Conservation (phyloP, 352 stramenopile species). For the Proteromonas lacertae region DNA sequence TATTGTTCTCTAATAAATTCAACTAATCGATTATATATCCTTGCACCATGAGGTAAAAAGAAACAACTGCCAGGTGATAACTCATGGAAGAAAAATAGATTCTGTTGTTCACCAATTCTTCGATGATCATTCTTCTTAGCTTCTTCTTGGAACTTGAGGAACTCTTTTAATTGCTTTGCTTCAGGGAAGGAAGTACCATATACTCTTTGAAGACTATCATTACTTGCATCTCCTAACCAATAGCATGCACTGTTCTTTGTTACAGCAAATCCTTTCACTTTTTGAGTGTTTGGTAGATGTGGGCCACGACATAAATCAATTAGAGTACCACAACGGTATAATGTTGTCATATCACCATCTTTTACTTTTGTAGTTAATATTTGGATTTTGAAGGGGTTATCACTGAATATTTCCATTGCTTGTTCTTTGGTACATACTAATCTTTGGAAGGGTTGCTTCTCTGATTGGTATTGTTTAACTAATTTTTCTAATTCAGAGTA, state of each 20-base stretch:
- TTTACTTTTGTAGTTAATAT: slow-evolving; percentile 83
- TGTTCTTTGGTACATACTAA: slow-evolving; percentile 91
- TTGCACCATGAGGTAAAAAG: slow-evolving; percentile 76
- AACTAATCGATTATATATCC: slow-evolving; percentile 87
- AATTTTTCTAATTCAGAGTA: slow-evolving; percentile 18
- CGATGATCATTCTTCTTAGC: slow-evolving; percentile 79
- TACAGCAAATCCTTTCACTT: slow-evolving; percentile 55
- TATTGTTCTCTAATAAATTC: slow-evolving; percentile 70
- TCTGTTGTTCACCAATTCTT: slow-evolving; percentile 39
- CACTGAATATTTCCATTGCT: slow-evolving; percentile 79
- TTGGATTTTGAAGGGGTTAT: slow-evolving; percentile 83
- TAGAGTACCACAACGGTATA: slow-evolving; percentile 84
- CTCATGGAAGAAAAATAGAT: slow-evolving; percentile 66
- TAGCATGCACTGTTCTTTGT: slow-evolving; percentile 68
- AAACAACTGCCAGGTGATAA: slow-evolving; percentile 81
- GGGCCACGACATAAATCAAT: slow-evolving; percentile 89
- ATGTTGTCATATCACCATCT: slow-evolving; percentile 71
- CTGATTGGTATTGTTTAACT: slow-evolving; percentile 63
- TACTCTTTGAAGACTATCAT: slow-evolving; percentile 77
- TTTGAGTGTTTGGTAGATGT: slow-evolving; percentile 70
- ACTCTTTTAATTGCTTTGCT: slow-evolving; percentile 37
- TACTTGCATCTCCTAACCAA: slow-evolving; percentile 52
- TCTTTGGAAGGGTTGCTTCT: slow-evolving; percentile 87
- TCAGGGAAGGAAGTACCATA: slow-evolving; percentile 79
- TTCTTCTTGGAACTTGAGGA: slow-evolving; percentile 49